phyloP scores from a whole-genome alignment of 2,329 filamentous ascomycete species.

The Massarina eburnea region DNA sequence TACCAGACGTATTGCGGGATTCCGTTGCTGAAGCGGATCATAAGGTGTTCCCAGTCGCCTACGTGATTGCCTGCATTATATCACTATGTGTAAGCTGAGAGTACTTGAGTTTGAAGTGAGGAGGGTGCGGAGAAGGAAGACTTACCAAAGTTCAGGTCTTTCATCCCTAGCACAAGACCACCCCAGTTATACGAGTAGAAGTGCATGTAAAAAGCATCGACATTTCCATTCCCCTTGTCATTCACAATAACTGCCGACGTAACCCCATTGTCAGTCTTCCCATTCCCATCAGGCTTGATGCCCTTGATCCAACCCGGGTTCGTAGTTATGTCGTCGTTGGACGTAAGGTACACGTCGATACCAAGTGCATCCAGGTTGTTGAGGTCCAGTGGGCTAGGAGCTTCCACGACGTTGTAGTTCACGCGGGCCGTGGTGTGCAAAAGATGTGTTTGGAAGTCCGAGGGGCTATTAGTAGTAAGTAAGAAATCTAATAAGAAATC shows the following conservation, averaged over 20 bases:
- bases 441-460: slow-evolving; percentile 47
- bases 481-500: too few relatives aligned
- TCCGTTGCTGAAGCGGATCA: slow-evolving; percentile 64
- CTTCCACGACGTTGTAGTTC: slow-evolving; percentile 37
- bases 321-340: slow-evolving; percentile 45
- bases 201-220: slow-evolving; percentile 66
- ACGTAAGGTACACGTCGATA: slow-evolving; percentile 48
- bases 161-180: slow-evolving; percentile 43
- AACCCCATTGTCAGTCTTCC: slow-evolving; percentile 54
- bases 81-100: background rate
- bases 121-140: background rate
- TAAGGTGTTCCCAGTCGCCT: slow-evolving; percentile 68
- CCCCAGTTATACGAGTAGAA: slow-evolving; percentile 62
- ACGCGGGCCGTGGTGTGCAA: slow-evolving; percentile 43
- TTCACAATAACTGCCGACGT: slow-evolving; percentile 59
- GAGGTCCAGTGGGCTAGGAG: slow-evolving; percentile 43
- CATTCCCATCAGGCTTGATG: slow-evolving; percentile 52
- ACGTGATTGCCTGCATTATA: slow-evolving; percentile 63
- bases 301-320: slow-evolving; percentile 53
- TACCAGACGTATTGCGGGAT: slow-evolving; percentile 61
- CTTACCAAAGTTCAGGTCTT: slow-evolving; percentile 48
- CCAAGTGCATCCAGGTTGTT: slow-evolving; percentile 49
- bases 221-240: slow-evolving; percentile 54
- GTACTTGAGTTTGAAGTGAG: background rate
- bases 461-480: too few relatives aligned